Percentiles rank a stretch among this genome's conserved stretches.
Evolutionary conservation across 2,329 filamentous ascomycete genomes (phyloP).

Genomic region (Aspergillus aculeatus): DNA sequence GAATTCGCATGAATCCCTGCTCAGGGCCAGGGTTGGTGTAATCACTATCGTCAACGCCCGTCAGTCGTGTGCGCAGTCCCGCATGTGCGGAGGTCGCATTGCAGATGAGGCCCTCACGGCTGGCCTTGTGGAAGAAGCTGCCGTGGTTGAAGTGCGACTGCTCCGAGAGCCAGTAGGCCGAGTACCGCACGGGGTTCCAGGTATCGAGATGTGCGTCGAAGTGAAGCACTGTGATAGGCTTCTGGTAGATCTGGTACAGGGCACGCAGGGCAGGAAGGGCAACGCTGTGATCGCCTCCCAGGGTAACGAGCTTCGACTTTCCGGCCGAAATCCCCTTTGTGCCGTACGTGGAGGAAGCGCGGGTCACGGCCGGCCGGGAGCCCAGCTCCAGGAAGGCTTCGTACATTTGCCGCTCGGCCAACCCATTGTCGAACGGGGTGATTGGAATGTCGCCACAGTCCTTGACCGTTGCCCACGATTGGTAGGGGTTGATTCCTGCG

Average conservation of each 20-base stretch:
- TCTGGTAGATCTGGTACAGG: constrained; percentile 60
- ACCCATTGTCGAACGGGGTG: constrained; percentile 78
- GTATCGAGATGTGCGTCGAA: constrained; percentile 81
- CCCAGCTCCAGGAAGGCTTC: constrained; percentile 72
- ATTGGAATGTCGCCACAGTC: constrained; percentile 92
- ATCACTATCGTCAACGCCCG: constrained; percentile 62
- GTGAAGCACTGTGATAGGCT: constrained; percentile 67
- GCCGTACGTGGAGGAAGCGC: constrained; percentile 25
- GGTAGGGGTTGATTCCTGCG: constrained; percentile 79
- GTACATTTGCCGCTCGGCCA: constrained; percentile 81
- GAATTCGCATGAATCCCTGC: constrained; percentile 77
- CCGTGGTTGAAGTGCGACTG: constrained; percentile 82
- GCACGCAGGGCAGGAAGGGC: constrained; percentile 68
- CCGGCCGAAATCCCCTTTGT: constrained; percentile 35
- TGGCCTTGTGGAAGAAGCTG: constrained; percentile 87
- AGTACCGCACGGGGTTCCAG: constrained; percentile 78
- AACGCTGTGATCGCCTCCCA: constrained; percentile 73
- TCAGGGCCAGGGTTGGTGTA: constrained; percentile 67
- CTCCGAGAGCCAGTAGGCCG: constrained; percentile 68
- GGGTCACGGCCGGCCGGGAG: constrained; percentile 42
- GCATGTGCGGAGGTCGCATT: constrained; percentile 77
- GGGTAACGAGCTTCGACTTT: constrained; percentile 60
- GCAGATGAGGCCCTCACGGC: constrained; percentile 73
- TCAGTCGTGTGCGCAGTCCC: constrained; percentile 74
- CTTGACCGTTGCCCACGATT: constrained; percentile 72